These are phyloP conservation scores for Trichosanthes cucumerina DNA, from an alignment of 306 rosid genomes.

Conservation along the genomic window DNA sequence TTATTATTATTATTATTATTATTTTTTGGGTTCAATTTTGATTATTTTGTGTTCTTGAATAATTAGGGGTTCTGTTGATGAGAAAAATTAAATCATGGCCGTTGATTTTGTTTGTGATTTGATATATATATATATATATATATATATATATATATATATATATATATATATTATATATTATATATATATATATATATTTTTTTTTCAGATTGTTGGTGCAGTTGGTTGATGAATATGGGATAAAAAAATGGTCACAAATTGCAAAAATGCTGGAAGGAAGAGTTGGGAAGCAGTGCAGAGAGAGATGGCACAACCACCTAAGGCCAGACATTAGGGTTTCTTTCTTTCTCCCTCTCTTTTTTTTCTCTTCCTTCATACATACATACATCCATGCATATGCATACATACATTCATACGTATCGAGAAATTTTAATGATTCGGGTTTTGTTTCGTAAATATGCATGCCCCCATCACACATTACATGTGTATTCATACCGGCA, in stretches of 20 bases:
- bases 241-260: constrained; percentile 53
- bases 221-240: constrained; percentile 37
- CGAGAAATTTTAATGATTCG: too few relatives aligned
- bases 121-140: too few relatives aligned
- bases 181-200: too few relatives aligned
- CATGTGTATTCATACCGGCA: neutral
- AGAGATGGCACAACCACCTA: constrained; percentile 80
- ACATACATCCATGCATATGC: neutral
- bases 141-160: too few relatives aligned
- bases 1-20: too few relatives aligned
- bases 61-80: neutral
- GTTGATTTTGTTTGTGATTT: too few relatives aligned
- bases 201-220: constrained; percentile 33
- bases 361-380: neutral
- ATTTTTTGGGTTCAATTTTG: neutral
- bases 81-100: neutral
- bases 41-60: neutral
- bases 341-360: neutral
- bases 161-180: too few relatives aligned
- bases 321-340: constrained; percentile 59
- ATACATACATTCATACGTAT: neutral
- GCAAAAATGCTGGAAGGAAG: constrained; percentile 36
- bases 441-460: neutral
- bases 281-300: constrained; percentile 66
- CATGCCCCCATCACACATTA: neutral